A percentile compares a stretch with the other conserved stretches of the same genome.
These are phyloP conservation scores for Raphidocelis subcapitata DNA, from an alignment of 139 green algal species.

Conservation along the genomic window DNA sequence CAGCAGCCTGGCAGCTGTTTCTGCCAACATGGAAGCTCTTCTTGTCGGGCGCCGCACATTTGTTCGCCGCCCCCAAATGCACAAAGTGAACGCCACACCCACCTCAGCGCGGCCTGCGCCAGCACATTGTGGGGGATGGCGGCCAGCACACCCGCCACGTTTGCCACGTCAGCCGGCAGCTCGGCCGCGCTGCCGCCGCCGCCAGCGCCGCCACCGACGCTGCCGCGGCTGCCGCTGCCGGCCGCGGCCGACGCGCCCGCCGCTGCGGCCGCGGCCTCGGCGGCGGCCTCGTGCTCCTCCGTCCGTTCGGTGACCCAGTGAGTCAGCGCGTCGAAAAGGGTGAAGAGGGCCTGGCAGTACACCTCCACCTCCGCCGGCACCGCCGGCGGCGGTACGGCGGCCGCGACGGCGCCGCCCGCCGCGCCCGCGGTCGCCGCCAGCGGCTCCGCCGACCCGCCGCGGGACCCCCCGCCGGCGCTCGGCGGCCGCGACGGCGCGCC, in stretches of 20 bases:
- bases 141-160: slow-evolving; percentile 57
- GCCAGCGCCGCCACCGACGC: background rate
- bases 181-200: background rate
- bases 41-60: too few species aligned
- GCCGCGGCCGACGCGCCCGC: too few species aligned
- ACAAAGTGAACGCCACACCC: too few species aligned
- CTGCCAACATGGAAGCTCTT: too few species aligned
- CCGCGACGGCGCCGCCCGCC: background rate
- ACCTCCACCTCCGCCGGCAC: slow-evolving; percentile 21
- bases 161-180: slow-evolving; percentile 20
- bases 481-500: background rate
- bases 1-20: too few species aligned
- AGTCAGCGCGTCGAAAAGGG: background rate
- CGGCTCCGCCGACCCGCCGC: background rate
- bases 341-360: background rate
- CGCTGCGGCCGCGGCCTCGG: slow-evolving; percentile 1
- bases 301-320: background rate
- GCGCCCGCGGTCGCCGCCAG: background rate
- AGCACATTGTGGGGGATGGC: slow-evolving; percentile 61
- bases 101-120: slow-evolving; percentile 57
- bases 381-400: slow-evolving; percentile 13
- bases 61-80: too few species aligned
- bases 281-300: background rate
- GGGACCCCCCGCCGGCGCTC: slow-evolving; percentile 5
- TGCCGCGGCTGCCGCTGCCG: background rate